phyloP scores from a whole-genome alignment of 2,329 filamentous ascomycete species.

The Fusarium denticulatum region DNA sequence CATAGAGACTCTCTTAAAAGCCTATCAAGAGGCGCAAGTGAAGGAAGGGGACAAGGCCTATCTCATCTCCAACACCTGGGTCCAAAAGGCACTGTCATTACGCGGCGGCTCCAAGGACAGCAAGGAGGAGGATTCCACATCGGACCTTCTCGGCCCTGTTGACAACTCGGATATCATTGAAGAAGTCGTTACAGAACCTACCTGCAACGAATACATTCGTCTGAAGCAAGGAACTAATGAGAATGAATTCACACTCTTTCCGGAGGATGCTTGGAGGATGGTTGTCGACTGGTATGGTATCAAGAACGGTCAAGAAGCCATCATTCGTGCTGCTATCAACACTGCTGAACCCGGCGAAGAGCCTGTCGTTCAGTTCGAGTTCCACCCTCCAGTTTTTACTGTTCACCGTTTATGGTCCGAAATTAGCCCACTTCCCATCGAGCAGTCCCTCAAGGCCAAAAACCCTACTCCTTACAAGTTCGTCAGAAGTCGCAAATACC shows the following conservation, averaged over 20 bases:
- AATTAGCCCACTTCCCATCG: slow-evolving; percentile 64
- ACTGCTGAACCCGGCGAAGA: slow-evolving; percentile 67
- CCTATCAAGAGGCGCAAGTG: slow-evolving; percentile 62
- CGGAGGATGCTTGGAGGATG: slow-evolving; percentile 82
- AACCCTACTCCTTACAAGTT: slow-evolving; percentile 71
- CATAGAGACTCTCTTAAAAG: slow-evolving; percentile 70
- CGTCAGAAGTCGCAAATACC: slow-evolving; percentile 75
- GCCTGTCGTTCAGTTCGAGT: slow-evolving; percentile 81
- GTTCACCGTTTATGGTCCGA: slow-evolving; percentile 80
- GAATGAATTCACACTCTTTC: slow-evolving; percentile 82
- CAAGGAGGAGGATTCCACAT: slow-evolving; percentile 67
- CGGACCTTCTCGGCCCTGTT: slow-evolving; percentile 76
- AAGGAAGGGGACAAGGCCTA: slow-evolving; percentile 80
- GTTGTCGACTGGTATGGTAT: slow-evolving; percentile 86
- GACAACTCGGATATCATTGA: slow-evolving; percentile 87
- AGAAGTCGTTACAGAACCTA: slow-evolving; percentile 63
- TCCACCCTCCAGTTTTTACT: slow-evolving; percentile 85
- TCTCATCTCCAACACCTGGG: slow-evolving; percentile 82
- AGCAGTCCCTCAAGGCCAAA: slow-evolving; percentile 69
- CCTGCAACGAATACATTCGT: slow-evolving; percentile 71
- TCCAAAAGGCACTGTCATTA: slow-evolving; percentile 75
- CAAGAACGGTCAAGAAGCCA: slow-evolving; percentile 73
- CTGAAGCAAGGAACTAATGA: slow-evolving; percentile 74
- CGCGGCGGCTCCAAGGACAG: slow-evolving; percentile 66
- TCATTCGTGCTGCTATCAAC: slow-evolving; percentile 81